Conservation (phyloP, 768 basidiomycete species). For the Antrodiella citrinella region DNA sequence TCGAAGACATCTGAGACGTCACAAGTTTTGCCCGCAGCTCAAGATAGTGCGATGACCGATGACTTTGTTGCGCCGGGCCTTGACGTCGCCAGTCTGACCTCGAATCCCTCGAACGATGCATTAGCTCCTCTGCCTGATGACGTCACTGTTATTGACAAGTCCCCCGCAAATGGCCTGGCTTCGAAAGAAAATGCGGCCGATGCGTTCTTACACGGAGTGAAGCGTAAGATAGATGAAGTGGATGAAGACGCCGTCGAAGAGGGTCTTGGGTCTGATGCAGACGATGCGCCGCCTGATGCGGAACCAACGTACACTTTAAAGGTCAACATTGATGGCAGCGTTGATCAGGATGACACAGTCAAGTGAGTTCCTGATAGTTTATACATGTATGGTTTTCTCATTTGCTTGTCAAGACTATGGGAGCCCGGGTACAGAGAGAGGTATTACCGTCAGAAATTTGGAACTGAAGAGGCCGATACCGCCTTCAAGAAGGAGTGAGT, state of each 20-base stretch:
- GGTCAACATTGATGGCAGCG: slow-evolving; percentile 86
- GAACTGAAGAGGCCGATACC: slow-evolving; percentile 56
- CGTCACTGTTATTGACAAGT: slow-evolving; percentile 8
- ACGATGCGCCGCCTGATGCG: slow-evolving; percentile 32
- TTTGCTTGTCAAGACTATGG: slow-evolving; percentile 60
- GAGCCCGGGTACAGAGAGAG: slow-evolving; percentile 94
- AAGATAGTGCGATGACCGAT: slow-evolving; percentile 9
- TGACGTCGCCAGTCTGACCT: slow-evolving; percentile 5
- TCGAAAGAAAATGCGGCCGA: slow-evolving; percentile 29
- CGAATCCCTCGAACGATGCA: no score
- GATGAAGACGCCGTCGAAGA: slow-evolving; percentile 28
- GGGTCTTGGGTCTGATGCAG: slow-evolving; percentile 33
- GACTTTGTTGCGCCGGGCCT: slow-evolving; percentile 19
- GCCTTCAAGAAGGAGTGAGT: slow-evolving; percentile 70
- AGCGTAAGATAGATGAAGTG: slow-evolving; percentile 38
- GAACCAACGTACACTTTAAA: slow-evolving; percentile 49
- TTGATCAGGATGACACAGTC: slow-evolving; percentile 90
- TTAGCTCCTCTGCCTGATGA: background rate
- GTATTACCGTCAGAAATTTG: slow-evolving; percentile 93
- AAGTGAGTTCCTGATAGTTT: slow-evolving; percentile 69
- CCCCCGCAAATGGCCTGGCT: slow-evolving; percentile 15
- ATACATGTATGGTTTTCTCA: no score
- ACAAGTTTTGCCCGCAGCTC: slow-evolving; percentile 2
- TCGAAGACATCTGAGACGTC: slow-evolving; percentile 15
- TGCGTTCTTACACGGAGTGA: slow-evolving; percentile 26